Evolutionary conservation across 2,329 filamentous ascomycete genomes (phyloP).

Genomic region (Xylariaceae sp.): DNA sequence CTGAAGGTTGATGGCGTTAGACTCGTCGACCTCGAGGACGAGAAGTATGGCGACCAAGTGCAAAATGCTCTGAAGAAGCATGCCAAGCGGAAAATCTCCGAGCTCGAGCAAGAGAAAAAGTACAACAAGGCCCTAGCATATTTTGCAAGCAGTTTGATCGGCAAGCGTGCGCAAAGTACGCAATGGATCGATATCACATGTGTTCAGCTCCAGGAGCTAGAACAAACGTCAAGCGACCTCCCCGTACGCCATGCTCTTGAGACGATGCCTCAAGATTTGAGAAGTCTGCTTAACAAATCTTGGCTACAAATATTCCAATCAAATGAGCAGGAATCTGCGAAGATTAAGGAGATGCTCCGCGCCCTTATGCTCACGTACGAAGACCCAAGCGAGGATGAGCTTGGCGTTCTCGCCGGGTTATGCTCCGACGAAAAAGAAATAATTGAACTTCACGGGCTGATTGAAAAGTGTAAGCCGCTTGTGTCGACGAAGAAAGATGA

Average conservation of each 20-base stretch:
- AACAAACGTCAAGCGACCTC: slow-evolving; percentile 37
- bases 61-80: slow-evolving; percentile 35
- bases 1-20: slow-evolving; percentile 31
- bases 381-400: slow-evolving; percentile 38
- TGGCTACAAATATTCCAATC: slow-evolving; percentile 38
- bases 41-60: slow-evolving; percentile 37
- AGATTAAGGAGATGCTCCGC: slow-evolving; percentile 42
- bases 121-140: slow-evolving; percentile 42
- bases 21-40: slow-evolving; percentile 37
- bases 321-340: slow-evolving; percentile 33
- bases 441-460: slow-evolving; percentile 34
- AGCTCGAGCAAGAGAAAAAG: slow-evolving; percentile 35
- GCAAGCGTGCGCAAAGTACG: slow-evolving; percentile 40
- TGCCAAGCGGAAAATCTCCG: slow-evolving; percentile 36
- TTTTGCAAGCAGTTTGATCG: slow-evolving; percentile 41
- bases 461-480: slow-evolving; percentile 39
- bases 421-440: slow-evolving; percentile 32
- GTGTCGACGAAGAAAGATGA: slow-evolving; percentile 26
- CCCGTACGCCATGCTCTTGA: slow-evolving; percentile 39
- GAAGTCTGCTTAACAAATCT: slow-evolving; percentile 35
- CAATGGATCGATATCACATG: slow-evolving; percentile 44
- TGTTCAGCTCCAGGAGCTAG: slow-evolving; percentile 39
- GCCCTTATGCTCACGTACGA: slow-evolving; percentile 40
- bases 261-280: slow-evolving; percentile 38
- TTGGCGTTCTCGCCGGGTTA: slow-evolving; percentile 37